Percentiles rank a stretch among this genome's conserved stretches.
Conservation (phyloP, 768 basidiomycete genomes). For the Floccularia luteovirens region DNA sequence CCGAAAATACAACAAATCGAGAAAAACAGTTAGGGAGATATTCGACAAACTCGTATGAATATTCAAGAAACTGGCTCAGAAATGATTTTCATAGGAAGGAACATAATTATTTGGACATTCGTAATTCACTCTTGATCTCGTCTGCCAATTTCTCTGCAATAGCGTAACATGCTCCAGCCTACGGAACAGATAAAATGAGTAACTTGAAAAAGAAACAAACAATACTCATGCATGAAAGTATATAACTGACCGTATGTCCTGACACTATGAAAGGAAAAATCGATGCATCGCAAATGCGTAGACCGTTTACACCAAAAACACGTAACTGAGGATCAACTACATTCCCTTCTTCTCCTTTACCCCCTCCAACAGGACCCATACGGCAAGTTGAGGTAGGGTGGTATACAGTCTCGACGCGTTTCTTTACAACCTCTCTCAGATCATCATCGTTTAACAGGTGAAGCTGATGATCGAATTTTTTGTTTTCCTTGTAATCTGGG, state of each 20-base stretch:
- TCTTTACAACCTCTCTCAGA: slow-evolving; percentile 29
- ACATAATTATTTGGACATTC: not conserved
- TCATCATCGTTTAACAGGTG: slow-evolving; percentile 32
- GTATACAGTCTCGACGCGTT: slow-evolving; percentile 38
- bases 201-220: slow-evolving; percentile 2
- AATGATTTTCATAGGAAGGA: not conserved
- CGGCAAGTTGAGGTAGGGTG: slow-evolving; percentile 38
- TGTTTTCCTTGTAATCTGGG: slow-evolving; percentile 16
- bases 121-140: slow-evolving; percentile 17
- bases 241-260: slow-evolving; percentile 34
- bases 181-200: not conserved
- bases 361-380: slow-evolving; percentile 33
- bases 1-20: too few species aligned
- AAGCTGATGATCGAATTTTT: slow-evolving; percentile 31
- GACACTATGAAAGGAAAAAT: slow-evolving; percentile 38
- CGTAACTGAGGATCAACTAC: slow-evolving; percentile 28
- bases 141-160: slow-evolving; percentile 26
- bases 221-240: not conserved
- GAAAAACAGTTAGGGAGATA: too few species aligned
- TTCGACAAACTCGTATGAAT: too few species aligned
- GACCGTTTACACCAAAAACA: slow-evolving; percentile 31
- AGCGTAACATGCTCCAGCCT: slow-evolving; percentile 25
- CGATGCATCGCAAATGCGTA: slow-evolving; percentile 42
- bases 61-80: too few species aligned
- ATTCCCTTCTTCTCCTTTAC: slow-evolving; percentile 25